phyloP scores from a whole-genome alignment of 768 basidiomycete genomes.

The Cubamyces lactineus region DNA sequence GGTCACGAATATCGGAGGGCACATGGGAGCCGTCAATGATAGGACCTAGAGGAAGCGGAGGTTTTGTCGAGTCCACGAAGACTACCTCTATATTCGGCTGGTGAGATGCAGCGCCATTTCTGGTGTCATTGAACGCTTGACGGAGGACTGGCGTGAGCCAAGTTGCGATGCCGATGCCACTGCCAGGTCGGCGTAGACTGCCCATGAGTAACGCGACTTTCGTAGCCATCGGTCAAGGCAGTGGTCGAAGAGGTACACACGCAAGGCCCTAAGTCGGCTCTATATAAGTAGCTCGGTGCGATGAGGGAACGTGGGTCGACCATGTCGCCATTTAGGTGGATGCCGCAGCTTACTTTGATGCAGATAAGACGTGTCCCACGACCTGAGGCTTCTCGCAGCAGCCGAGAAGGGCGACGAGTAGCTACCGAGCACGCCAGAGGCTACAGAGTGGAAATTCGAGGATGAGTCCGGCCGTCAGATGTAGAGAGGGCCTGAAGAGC shows the following conservation, averaged over 20 bases:
- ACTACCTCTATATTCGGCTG: conserved; percentile 24
- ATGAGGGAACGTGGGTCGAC: conserved; percentile 8
- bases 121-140: conserved; percentile 20
- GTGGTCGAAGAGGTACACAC: not conserved
- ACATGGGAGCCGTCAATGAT: conserved; percentile 34
- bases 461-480: too few species aligned
- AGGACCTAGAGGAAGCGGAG: conserved; percentile 35
- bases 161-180: conserved; percentile 28
- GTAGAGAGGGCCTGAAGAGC: not conserved
- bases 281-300: not conserved
- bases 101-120: not conserved
- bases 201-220: conserved; percentile 31
- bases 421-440: too few species aligned
- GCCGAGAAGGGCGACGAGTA: too few species aligned
- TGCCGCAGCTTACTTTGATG: conserved; percentile 1
- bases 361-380: not conserved
- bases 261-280: not conserved
- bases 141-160: conserved; percentile 29
- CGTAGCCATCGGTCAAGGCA: conserved; percentile 19
- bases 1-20: conserved; percentile 31
- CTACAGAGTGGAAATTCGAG: too few species aligned
- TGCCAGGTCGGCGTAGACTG: conserved; percentile 31
- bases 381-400: not conserved
- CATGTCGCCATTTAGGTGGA: conserved; percentile 12
- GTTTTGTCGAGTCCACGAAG: conserved; percentile 30